phyloP scores from a whole-genome alignment of 352 stramenopile species.

The Paralagenidium karlingii region DNA sequence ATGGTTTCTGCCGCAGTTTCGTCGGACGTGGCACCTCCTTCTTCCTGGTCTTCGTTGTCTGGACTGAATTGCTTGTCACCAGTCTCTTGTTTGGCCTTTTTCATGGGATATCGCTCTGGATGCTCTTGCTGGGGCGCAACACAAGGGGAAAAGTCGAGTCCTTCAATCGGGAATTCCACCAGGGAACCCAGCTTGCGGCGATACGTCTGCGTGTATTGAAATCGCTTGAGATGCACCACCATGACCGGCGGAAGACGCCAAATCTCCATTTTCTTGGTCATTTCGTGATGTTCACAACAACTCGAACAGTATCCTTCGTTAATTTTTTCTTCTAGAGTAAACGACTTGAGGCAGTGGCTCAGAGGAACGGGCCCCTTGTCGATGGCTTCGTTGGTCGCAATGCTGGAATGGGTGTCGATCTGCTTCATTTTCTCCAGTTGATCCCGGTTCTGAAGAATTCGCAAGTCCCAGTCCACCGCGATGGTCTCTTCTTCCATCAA shows the following conservation, averaged over 20 bases:
- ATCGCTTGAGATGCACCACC: slow-evolving; percentile 98
- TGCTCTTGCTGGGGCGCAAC: slow-evolving; percentile 74
- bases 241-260: slow-evolving; percentile 95
- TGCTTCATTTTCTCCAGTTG: slow-evolving; percentile 81
- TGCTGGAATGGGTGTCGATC: slow-evolving; percentile 63
- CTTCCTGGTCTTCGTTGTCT: slow-evolving; percentile 18
- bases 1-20: background rate
- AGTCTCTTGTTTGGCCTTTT: background rate
- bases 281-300: slow-evolving; percentile 91
- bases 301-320: slow-evolving; percentile 93
- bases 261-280: slow-evolving; percentile 98
- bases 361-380: slow-evolving; percentile 81
- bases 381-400: slow-evolving; percentile 75
- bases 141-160: slow-evolving; percentile 88
- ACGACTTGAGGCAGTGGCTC: slow-evolving; percentile 68
- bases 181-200: slow-evolving; percentile 80
- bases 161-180: slow-evolving; percentile 93
- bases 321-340: slow-evolving; percentile 81
- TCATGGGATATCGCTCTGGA: slow-evolving; percentile 57
- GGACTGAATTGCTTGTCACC: slow-evolving; percentile 9
- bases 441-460: slow-evolving; percentile 71
- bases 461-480: slow-evolving; percentile 77
- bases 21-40: background rate
- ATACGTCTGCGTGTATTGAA: slow-evolving; percentile 94
- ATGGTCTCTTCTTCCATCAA: slow-evolving; percentile 81